Evolutionary conservation across 495 filamentous ascomycete genomes (phyloP).

Genomic region (Penicillium roqueforti): DNA sequence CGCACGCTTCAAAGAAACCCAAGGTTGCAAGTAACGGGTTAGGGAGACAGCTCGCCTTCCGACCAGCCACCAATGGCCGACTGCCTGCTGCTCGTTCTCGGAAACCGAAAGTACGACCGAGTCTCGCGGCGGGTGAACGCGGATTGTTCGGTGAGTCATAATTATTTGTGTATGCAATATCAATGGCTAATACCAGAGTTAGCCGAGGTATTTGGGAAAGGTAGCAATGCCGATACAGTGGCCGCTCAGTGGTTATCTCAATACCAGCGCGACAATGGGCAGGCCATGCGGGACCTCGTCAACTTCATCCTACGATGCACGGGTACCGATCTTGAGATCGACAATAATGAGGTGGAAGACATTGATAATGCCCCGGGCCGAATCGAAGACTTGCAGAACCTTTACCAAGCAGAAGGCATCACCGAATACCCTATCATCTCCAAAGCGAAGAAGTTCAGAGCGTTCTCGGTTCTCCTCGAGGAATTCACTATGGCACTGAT

Average conservation of each 20-base stretch:
- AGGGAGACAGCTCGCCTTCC: conserved; percentile 46
- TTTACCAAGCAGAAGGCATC: conserved; percentile 71
- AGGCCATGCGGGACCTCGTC: conserved; percentile 74
- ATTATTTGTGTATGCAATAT: not conserved
- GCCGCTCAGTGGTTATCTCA: conserved; percentile 72
- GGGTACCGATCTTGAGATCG: conserved; percentile 71
- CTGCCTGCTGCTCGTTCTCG: conserved; percentile 41
- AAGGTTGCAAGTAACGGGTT: conserved; percentile 59
- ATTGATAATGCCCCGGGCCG: conserved; percentile 70
- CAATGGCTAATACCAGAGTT: conserved; percentile 15
- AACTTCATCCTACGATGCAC: conserved; percentile 83
- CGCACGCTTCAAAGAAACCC: conserved; percentile 43
- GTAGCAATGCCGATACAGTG: conserved; percentile 64
- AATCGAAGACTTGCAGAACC: conserved; percentile 73
- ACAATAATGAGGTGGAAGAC: conserved; percentile 75
- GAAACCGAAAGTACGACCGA: conserved; percentile 57
- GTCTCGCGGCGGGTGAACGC: conserved; percentile 57
- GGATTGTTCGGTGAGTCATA: conserved; percentile 72
- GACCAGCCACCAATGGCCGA: conserved; percentile 45
- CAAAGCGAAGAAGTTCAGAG: conserved; percentile 61
- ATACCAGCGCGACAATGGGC: conserved; percentile 63
- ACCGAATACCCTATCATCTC: conserved; percentile 93
- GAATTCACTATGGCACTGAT: conserved; percentile 75
- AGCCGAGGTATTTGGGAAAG: conserved; percentile 81
- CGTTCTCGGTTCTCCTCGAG: conserved; percentile 71